Conservation (phyloP, 1,284 basidiomycete species). For the Apiotrichum gamsii region DNA sequence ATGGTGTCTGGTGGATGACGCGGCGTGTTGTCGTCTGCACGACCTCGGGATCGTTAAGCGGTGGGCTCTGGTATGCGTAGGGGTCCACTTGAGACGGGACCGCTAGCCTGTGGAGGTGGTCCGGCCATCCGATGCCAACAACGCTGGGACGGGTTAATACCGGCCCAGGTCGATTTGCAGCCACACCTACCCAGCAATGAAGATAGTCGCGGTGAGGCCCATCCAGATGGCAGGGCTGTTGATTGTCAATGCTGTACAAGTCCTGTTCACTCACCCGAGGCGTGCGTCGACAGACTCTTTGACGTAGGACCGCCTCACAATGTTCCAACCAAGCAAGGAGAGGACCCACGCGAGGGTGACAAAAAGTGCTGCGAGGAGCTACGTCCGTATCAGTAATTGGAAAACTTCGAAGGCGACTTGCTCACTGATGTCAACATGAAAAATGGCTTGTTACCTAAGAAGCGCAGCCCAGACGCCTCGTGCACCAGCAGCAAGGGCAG, state of each 20-base stretch:
- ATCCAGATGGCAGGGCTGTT: conserved; percentile 34
- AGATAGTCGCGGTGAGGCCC: conserved; percentile 31
- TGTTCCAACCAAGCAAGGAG: conserved; percentile 40
- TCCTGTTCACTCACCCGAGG: conserved; percentile 31
- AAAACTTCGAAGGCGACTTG: too few species aligned
- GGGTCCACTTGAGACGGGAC: too few species aligned
- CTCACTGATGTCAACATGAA: conserved; percentile 32
- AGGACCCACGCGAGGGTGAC: conserved; percentile 31
- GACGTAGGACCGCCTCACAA: conserved; percentile 34
- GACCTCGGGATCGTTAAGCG: too few species aligned
- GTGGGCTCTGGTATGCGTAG: too few species aligned
- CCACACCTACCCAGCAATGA: conserved; percentile 25
- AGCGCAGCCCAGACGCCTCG: conserved; percentile 30
- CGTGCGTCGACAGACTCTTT: conserved; percentile 17
- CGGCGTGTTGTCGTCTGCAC: too few species aligned
- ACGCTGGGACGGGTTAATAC: too few species aligned
- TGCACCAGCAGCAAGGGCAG: conserved; percentile 43
- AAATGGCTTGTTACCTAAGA: conserved; percentile 37
- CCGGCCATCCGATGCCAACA: too few species aligned
- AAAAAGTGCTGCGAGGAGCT: conserved; percentile 9
- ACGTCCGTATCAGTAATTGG: too few species aligned
- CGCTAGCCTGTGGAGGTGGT: too few species aligned
- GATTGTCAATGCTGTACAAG: too few species aligned
- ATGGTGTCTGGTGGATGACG: too few species aligned
- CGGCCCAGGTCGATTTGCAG: too few species aligned